Base-by-base conservation (phyloP, 495 filamentous ascomycete species). In the Tetracladium setigerum region DNA sequence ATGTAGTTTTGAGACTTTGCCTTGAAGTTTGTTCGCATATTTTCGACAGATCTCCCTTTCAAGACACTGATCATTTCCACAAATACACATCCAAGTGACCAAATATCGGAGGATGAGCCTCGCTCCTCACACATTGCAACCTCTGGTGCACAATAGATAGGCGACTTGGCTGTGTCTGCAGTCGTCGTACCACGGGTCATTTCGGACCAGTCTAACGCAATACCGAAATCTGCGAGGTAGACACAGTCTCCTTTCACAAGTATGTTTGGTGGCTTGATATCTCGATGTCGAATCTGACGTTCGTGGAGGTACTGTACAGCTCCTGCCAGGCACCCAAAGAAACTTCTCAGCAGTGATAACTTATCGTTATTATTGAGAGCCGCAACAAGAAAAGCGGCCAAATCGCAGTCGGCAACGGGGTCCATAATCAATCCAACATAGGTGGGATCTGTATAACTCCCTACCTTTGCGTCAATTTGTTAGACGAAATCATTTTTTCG, bases 221-320 rank as follows among this genome's bases (percentile, higher is more conserved):
- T 57, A 2, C 69, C 67, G 54, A 73, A 73, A 45, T 73, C 69
- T 15, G 69, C 54, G 9, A 72, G 49, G 15, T 59, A 57, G 14
- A 73, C 54, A 7, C 41, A 49, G 8, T 45, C 53, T 27, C 41
- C 39, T 16, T 68, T 56, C 12, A 73, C 46, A 13, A 72, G 54
- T 13, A 73, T 66, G 39, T 73, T 71, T 37, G 57, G 46, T 3
- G 69, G 69, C 49, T 73, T 73, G 46, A 73, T 61, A 46, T 73
- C 50, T 37, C 57, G 54, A 52, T 72, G 69, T 34, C 59, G 50
- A 24, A 71, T 55, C 30, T 57, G 41, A 16, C 55, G 36, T 6
- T 48, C 41, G 49, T 73, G 70, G 15, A 73, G 49, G 53, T 61
- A 70, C 15, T 32, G 47, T 10, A 73, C 30, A 5, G 62, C 62